Base-by-base conservation (phyloP, 176 grass and related monocot genomes). In the Otatea glauca region DNA sequence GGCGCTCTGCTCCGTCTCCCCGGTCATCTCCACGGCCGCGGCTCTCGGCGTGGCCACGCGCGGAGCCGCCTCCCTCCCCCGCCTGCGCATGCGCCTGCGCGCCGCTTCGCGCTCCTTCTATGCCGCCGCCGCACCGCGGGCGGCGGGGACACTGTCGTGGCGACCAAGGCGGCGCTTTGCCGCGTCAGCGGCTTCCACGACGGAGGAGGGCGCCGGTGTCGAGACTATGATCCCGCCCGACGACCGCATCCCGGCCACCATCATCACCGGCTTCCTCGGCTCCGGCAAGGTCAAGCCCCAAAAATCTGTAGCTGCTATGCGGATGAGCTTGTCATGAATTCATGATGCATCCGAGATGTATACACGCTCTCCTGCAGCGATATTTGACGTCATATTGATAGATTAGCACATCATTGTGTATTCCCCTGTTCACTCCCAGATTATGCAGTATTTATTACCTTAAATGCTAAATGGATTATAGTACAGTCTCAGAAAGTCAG, bases 241-340 rank as follows among this genome's bases (percentile, higher is more conserved):
- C 53, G 81, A 95, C 71, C 93, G 93, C 48, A 94, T 99, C 80
- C 96, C 93, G 0, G 96, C 93, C 75, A 99, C 96, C 72, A 99
- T 92, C 68, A 99, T 99, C 86, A 99, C 93, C 7, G 96, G 96
- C 51, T 96, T 99, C 86, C 90, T 99, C 24, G 96, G 96, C 55
- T 92, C 96, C 39, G 93, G 96, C 32, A 96, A 99, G 93, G 96
- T 99, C 62, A 80, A 48, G 9, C 1, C 23, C 51, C 32, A 44
- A 72, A 56, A 18, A 61, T 9, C 39, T 17, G 0, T 53, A 34
- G 11, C 27, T 45, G 37, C 18, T 9, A 3, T 14, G 12, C 7
- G 0, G 47, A 17, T 0, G 12, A 65, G 37, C 18, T 8, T 17
- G 6, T 37, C 56, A 38, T 29, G 29, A 29, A 29, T 1, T 29